Percentiles rank a stretch among this genome's conserved stretches.
Evolutionary conservation across 106 monocot genomes (phyloP).

Genomic region (Alisma plantagoaquatica): DNA sequence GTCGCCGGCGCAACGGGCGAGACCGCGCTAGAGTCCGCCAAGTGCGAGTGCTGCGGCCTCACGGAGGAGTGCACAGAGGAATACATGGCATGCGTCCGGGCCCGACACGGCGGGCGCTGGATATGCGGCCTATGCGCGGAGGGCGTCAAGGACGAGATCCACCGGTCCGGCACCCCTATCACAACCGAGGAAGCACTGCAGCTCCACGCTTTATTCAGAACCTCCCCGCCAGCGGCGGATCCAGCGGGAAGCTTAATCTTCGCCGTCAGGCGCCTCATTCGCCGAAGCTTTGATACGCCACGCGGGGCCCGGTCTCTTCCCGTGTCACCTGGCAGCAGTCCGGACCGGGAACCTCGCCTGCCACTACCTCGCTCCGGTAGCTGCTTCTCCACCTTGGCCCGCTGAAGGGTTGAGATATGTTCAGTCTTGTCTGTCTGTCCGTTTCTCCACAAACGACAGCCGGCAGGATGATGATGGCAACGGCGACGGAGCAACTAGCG

Average conservation of each 20-base stretch:
- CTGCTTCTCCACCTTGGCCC: constrained; percentile 30
- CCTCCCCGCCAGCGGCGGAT: constrained; percentile 20
- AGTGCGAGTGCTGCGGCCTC: constrained; percentile 63
- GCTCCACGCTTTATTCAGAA: constrained; percentile 31
- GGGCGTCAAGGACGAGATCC: constrained; percentile 60
- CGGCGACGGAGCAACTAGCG: too few relatives aligned
- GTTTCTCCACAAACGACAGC: too few relatives aligned
- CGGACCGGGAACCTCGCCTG: neutral
- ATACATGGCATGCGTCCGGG: constrained; percentile 40
- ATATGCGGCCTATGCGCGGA: constrained; percentile 70
- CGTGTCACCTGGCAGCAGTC: constrained; percentile 11
- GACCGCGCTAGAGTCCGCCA: constrained; percentile 19
- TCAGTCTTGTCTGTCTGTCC: too few relatives aligned
- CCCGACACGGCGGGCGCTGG: constrained; percentile 37
- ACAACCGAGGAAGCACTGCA: constrained; percentile 44
- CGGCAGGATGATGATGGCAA: too few relatives aligned
- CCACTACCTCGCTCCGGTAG: constrained; percentile 23
- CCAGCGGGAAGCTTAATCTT: constrained; percentile 32
- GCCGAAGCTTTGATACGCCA: constrained; percentile 46
- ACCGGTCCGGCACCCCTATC: constrained; percentile 30
- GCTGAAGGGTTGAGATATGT: too few relatives aligned
- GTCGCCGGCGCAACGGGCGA: constrained; percentile 4
- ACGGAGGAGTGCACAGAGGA: constrained; percentile 70
- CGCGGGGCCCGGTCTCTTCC: constrained; percentile 22
- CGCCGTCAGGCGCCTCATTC: constrained; percentile 46